Evolutionary conservation across 73 alveolate species (phyloP).

Genomic region (Paramecium caudatum): DNA sequence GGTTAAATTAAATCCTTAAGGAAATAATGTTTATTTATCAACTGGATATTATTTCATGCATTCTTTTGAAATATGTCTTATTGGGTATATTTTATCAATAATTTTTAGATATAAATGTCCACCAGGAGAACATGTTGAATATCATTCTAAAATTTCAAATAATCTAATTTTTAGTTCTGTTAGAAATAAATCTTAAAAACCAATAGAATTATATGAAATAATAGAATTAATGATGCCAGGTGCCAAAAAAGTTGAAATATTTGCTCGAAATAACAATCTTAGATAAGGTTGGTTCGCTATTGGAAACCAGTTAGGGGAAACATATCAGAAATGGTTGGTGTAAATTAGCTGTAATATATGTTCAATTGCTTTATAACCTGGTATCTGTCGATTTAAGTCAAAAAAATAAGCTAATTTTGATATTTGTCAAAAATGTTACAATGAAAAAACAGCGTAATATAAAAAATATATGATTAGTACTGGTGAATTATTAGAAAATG

Average conservation of each 20-base stretch:
- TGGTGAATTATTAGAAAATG: constrained; percentile 76
- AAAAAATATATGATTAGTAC: background rate
- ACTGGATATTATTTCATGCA: constrained; percentile 94
- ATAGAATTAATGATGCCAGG: constrained; percentile 91
- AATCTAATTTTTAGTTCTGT: constrained; percentile 87
- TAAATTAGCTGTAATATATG: constrained; percentile 87
- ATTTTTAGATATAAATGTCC: constrained; percentile 88
- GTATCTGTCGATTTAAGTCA: constrained; percentile 83
- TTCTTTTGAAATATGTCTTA: constrained; percentile 80
- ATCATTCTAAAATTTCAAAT: constrained; percentile 84
- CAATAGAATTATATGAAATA: constrained; percentile 88
- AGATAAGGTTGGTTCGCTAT: constrained; percentile 92
- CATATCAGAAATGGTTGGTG: constrained; percentile 85
- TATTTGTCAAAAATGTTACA: constrained; percentile 81
- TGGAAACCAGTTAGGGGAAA: constrained; percentile 92
- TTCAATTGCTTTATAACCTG: constrained; percentile 70
- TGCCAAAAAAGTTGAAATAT: constrained; percentile 88
- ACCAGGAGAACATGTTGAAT: constrained; percentile 84
- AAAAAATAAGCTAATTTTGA: constrained; percentile 82
- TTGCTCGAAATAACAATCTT: constrained; percentile 92
- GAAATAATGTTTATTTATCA: constrained; percentile 85
- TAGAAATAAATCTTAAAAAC: constrained; percentile 90
- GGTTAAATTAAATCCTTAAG: constrained; percentile 86
- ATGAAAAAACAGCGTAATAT: background rate
- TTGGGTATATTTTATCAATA: constrained; percentile 74